Conservation (phyloP, 345 rosid genomes). For the Crucihimalaya himalaica region DNA sequence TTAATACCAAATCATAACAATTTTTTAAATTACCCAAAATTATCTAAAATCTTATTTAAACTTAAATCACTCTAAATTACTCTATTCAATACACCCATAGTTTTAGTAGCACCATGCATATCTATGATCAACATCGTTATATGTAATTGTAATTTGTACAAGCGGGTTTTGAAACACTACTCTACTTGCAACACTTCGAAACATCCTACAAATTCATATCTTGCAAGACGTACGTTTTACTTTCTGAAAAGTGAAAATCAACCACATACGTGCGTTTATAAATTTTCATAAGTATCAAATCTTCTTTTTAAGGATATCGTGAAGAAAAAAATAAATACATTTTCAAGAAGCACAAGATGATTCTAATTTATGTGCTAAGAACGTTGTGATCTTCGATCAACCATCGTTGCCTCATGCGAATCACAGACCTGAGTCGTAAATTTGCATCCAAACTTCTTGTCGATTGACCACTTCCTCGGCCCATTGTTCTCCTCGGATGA, state of each 20-base stretch:
- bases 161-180: too few relatives aligned
- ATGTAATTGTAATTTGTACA: too few relatives aligned
- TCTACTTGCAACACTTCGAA: background rate
- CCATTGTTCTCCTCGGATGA: slow-evolving; percentile 9
- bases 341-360: background rate
- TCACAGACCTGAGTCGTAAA: slow-evolving; percentile 76
- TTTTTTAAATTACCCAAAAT: too few relatives aligned
- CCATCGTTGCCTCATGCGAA: slow-evolving; percentile 65
- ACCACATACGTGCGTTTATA: background rate
- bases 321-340: background rate
- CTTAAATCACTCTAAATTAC: too few relatives aligned
- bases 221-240: background rate
- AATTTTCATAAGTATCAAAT: background rate
- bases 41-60: too few relatives aligned
- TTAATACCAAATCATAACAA: too few relatives aligned
- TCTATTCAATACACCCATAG: too few relatives aligned
- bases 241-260: background rate
- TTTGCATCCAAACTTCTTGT: slow-evolving; percentile 67
- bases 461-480: slow-evolving; percentile 52
- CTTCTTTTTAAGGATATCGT: background rate
- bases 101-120: too few relatives aligned
- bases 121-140: too few relatives aligned
- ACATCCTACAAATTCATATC: background rate
- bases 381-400: slow-evolving; percentile 32
- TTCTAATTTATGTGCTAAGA: background rate